Evolutionary conservation across 2,329 filamentous ascomycete genomes (phyloP), one percentile per base, ranked within the genome.

Genomic region (Lasiodiplodia citricola): DNA sequence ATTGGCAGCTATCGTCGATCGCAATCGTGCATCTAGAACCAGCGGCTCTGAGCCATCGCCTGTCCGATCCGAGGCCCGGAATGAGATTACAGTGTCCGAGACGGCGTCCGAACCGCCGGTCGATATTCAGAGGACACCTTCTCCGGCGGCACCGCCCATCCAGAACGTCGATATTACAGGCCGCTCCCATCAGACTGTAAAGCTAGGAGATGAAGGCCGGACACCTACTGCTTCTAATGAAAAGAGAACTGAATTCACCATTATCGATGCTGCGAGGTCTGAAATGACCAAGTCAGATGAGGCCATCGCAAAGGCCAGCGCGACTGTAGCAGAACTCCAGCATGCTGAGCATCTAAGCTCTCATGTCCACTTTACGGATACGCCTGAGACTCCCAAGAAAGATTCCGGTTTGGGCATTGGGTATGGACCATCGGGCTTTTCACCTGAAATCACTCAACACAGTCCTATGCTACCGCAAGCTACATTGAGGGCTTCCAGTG

Each of bases 221-320:
- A 60, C n/a, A 23, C 6, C 23, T 2, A 21, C 13, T 41, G 13
- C 13, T 13, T 37, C 23, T 14, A 5, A 16, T 8, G 16, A n/a
- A n/a, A 47, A 14, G 13, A 23, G 31, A 2, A 11, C 11, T n/a
- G 10, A 16, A 37, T 23, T 3, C 21, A 16, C 25, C n/a, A 11
- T 18, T 4, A 10, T 67, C 37, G 38, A 25, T 37, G 31, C 8
- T 13, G 64, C 64, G n/a, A 41, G 52, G 21, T 51, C 38, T 44
- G 64, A 58, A 38, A 58, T 57, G 41, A 23, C 28, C n/a, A 51
- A 38, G 28, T 67, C 64, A 3, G n/a, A 58, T 50, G 54, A 52
- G n/a, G 55, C 44, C 7, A 60, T 60, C 28, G 7, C 37, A 16
- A 28, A 41, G 7, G 54, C 55, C 1, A 58, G 37, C 10, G 14